phyloP scores from a whole-genome alignment of 306 rosid genomes.

The Trichosanthes truncata region DNA sequence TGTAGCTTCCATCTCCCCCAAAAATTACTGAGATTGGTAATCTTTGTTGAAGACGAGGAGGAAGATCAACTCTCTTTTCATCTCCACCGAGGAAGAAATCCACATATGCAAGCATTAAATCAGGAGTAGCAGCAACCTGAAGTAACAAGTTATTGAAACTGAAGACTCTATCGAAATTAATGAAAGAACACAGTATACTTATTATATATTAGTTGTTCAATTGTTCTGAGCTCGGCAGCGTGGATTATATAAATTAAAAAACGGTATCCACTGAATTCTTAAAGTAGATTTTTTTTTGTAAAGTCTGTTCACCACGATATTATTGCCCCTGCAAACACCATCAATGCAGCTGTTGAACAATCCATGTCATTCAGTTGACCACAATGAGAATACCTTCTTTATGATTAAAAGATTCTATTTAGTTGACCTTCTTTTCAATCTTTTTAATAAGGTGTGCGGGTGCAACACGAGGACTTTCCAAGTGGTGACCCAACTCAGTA shows the following conservation, averaged over 20 bases:
- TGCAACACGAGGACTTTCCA: too few species aligned
- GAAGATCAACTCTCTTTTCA: constrained; percentile 79
- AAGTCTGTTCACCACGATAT: not conserved
- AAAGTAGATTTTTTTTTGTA: not conserved
- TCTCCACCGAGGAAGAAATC: constrained; percentile 97
- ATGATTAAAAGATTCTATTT: not conserved
- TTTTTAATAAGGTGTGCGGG: too few species aligned
- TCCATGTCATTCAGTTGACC: not conserved
- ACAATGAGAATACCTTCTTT: not conserved
- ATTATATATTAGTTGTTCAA: not conserved
- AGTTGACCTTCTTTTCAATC: too few species aligned
- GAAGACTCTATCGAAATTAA: not conserved
- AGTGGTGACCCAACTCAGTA: too few species aligned
- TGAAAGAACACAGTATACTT: not conserved
- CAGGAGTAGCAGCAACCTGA: constrained; percentile 87
- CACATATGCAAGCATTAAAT: constrained; percentile 82
- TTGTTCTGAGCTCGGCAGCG: not conserved
- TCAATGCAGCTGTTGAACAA: not conserved
- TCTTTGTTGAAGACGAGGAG: constrained; percentile 71
- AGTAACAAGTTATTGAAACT: not conserved
- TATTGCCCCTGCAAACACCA: not conserved
- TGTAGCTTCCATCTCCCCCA: constrained; percentile 97
- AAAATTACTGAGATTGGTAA: constrained; percentile 75
- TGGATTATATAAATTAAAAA: not conserved
- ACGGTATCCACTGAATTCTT: not conserved